Conservation (phyloP, 2,329 filamentous ascomycete genomes). For the Apiospora kogelbergensis region DNA sequence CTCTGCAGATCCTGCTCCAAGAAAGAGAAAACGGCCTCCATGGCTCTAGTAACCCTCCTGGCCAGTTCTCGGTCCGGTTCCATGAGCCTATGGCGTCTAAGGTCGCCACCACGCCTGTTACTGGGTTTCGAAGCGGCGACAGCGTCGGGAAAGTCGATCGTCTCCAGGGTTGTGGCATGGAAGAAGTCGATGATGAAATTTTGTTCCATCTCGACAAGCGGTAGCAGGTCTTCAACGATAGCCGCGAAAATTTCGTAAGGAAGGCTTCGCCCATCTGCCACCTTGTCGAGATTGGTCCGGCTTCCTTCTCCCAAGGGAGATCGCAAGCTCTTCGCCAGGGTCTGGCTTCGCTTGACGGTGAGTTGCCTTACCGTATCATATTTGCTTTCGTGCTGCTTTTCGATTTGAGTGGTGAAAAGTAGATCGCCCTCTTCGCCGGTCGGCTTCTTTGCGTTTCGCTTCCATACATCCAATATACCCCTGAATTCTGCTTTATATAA, state of each 20-base stretch:
- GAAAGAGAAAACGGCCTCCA: slow-evolving; percentile 86
- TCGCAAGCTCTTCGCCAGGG: slow-evolving; percentile 71
- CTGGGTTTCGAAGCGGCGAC: slow-evolving; percentile 66
- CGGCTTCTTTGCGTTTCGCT: slow-evolving; percentile 72
- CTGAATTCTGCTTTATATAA: slow-evolving; percentile 83
- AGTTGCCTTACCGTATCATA: slow-evolving; percentile 81
- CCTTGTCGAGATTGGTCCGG: slow-evolving; percentile 53
- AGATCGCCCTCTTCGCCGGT: slow-evolving; percentile 77
- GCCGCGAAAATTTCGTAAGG: slow-evolving; percentile 81
- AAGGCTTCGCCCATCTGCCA: slow-evolving; percentile 64
- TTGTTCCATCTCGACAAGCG: slow-evolving; percentile 87
- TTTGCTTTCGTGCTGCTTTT: slow-evolving; percentile 79
- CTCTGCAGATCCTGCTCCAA: slow-evolving; percentile 75
- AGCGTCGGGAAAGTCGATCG: slow-evolving; percentile 79
- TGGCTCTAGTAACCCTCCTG: slow-evolving; percentile 78
- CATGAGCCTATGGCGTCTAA: slow-evolving; percentile 74
- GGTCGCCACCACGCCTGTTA: slow-evolving; percentile 68
- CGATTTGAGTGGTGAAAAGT: slow-evolving; percentile 80
- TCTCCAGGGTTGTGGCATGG: slow-evolving; percentile 84
- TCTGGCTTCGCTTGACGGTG: slow-evolving; percentile 92
- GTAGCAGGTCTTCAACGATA: slow-evolving; percentile 78
- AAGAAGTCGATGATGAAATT: slow-evolving; percentile 98
- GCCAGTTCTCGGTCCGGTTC: slow-evolving; percentile 87
- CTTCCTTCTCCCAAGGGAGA: slow-evolving; percentile 64
- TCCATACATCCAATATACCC: slow-evolving; percentile 76